phyloP scores from a whole-genome alignment of 2,329 filamentous ascomycete species.

The Alternaria panax region DNA sequence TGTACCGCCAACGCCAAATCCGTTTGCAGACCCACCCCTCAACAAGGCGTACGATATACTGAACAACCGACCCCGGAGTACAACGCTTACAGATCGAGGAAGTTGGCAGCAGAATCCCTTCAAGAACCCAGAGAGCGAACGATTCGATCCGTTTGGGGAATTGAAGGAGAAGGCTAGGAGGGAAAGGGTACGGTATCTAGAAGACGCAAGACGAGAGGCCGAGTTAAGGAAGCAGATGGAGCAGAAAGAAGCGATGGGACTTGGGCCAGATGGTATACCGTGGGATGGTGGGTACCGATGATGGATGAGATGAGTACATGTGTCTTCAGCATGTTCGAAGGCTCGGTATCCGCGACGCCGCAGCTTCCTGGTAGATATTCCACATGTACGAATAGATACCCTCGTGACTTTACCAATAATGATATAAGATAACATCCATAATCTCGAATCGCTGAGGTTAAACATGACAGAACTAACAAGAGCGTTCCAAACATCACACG shows the following conservation, averaged over 20 bases:
- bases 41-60: constrained; percentile 49
- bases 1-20: constrained; percentile 39
- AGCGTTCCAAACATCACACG: not conserved
- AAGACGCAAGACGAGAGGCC: constrained; percentile 34
- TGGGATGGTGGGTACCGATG: constrained; percentile 12
- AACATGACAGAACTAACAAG: not conserved
- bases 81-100: constrained; percentile 45
- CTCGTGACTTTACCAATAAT: not conserved
- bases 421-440: not conserved
- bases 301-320: not conserved
- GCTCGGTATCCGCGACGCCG: not conserved
- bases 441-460: not conserved
- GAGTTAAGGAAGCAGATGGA: constrained; percentile 22
- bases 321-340: not conserved
- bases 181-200: constrained; percentile 37
- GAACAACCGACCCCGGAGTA: constrained; percentile 40
- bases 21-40: constrained; percentile 45
- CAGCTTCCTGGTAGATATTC: not conserved
- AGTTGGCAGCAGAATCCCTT: constrained; percentile 48
- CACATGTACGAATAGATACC: not conserved
- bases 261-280: constrained; percentile 24
- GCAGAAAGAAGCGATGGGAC: constrained; percentile 41
- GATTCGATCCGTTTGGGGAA: constrained; percentile 50
- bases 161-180: constrained; percentile 41
- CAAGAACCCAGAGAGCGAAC: constrained; percentile 42